phyloP scores from a whole-genome alignment of 2,329 filamentous ascomycete genomes.

The Claviceps cyperi region DNA sequence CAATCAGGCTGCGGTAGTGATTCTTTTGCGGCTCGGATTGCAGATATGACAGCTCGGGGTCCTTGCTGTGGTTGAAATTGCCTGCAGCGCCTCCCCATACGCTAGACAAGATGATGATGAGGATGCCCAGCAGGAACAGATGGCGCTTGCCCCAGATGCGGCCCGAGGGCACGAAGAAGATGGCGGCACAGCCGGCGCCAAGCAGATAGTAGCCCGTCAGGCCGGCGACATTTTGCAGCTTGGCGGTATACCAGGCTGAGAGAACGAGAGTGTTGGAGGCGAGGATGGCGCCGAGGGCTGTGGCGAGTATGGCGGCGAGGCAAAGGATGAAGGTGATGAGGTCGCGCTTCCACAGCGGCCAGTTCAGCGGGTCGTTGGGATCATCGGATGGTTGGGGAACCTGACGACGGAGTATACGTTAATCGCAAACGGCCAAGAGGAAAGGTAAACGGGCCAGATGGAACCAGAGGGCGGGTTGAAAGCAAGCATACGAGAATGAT shows the following conservation, averaged over 20 bases:
- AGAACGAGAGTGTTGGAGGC: conserved; percentile 78
- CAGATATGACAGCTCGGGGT: neutral
- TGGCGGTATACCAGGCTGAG: conserved; percentile 46
- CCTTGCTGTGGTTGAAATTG: conserved; percentile 13
- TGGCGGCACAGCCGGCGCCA: conserved; percentile 65
- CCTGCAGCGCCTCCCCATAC: conserved; percentile 63
- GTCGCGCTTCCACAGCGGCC: conserved; percentile 79
- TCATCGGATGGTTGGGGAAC: conserved; percentile 79
- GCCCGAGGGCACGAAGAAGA: conserved; percentile 76
- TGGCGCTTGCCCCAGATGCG: conserved; percentile 90
- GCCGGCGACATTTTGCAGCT: conserved; percentile 64
- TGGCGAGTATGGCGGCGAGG: conserved; percentile 67
- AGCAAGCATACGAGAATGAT: conserved; percentile 54
- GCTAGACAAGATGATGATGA: conserved; percentile 59
- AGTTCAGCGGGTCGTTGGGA: conserved; percentile 74
- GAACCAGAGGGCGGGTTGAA: no score
- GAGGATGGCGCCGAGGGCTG: conserved; percentile 71
- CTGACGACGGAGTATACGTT: conserved; percentile 12
- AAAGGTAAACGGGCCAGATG: no score
- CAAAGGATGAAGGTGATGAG: conserved; percentile 66
- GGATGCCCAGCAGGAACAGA: conserved; percentile 62
- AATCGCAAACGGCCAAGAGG: no score
- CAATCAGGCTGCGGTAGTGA: conserved; percentile 59
- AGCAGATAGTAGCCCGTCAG: conserved; percentile 80
- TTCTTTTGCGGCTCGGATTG: conserved; percentile 1